Evolutionary conservation across 345 rosid genomes (phyloP).

Genomic region (Alliaria petiolata): DNA sequence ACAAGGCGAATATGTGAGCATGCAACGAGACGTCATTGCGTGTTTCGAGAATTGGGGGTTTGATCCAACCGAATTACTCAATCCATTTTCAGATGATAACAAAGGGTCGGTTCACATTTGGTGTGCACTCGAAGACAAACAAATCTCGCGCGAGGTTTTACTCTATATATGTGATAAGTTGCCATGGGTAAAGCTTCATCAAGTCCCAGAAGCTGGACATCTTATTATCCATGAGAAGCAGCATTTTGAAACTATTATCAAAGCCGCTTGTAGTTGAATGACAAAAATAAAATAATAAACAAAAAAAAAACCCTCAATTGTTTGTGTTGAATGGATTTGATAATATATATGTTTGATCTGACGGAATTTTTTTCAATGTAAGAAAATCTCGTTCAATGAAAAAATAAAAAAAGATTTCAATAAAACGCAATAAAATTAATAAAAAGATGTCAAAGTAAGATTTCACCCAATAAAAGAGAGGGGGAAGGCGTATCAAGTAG

Average conservation of each 20-base stretch:
- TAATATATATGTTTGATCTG: not conserved
- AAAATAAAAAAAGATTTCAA: too few relatives aligned
- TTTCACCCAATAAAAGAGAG: too few relatives aligned
- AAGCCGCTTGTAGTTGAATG: constrained; percentile 19
- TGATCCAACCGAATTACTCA: constrained; percentile 51
- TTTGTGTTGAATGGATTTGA: not conserved
- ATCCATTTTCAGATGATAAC: constrained; percentile 51
- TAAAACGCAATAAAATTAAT: too few relatives aligned
- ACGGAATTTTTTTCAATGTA: too few relatives aligned
- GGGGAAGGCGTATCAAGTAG: too few relatives aligned
- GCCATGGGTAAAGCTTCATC: constrained; percentile 68
- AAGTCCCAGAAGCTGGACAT: constrained; percentile 69
- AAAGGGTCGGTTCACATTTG: constrained; percentile 65
- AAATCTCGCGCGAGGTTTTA: constrained; percentile 44
- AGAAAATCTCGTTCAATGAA: too few relatives aligned
- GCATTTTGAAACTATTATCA: constrained; percentile 25
- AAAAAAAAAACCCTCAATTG: not conserved
- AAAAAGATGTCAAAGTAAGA: too few relatives aligned
- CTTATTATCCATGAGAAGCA: constrained; percentile 38
- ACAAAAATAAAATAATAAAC: not conserved
- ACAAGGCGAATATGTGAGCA: constrained; percentile 65
- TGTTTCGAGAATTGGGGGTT: constrained; percentile 70
- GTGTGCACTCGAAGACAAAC: constrained; percentile 64
- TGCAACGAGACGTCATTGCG: constrained; percentile 49
- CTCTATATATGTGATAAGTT: constrained; percentile 51